Base-by-base conservation (phyloP, 164 flowering plant species). In the Liquidambar formosana region DNA sequence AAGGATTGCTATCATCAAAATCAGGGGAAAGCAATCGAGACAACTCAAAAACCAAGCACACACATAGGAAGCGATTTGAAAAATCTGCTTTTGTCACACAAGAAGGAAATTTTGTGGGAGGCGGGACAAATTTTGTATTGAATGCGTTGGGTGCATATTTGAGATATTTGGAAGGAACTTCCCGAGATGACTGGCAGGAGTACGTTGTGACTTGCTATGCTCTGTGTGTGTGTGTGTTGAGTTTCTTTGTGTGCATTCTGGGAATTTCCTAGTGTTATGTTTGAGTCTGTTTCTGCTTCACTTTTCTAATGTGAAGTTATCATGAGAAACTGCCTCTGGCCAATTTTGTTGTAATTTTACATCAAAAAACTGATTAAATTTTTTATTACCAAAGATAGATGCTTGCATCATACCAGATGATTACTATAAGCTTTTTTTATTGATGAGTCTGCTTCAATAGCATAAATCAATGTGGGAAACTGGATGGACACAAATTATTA, bases 181-280 rank as follows among this genome's bases (percentile, higher is more conserved):
- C 81, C 27, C 88, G 87, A 77, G 88, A 82, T 75, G 93, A 91
- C 54, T 89, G 93, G 92, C 87, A 86, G 75, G 95, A 88, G 96
- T 93, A 91, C 66, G 96, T 83, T 51, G 46, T 45, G 59, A 44
- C 26, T 25, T 54, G 38, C 22, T 22, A 51, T 15, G 45, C 14
- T 18, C 4, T 33, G 41, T 33, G 4, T 57, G 57, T 49, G 16
- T 48, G 23, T 2, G n/a, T 2, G 16, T 41, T 41, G n/a, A 1
- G 14, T 57, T 8, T 26, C 6, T 33, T 33, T 33, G 41, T 33
- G 2, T 33, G 41, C 41, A 33, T 33, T 33, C 41, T 33, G 6
- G 41, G 41, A 33, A 2, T 33, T 33, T 33, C 41, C 41, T 33
- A 33, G 41, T 33, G 2, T 33, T 2, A 33, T 33, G 41, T 33